Conservation (phyloP, 2,329 filamentous ascomycete genomes). For the Neophaeococcomyces mojaviensis region DNA sequence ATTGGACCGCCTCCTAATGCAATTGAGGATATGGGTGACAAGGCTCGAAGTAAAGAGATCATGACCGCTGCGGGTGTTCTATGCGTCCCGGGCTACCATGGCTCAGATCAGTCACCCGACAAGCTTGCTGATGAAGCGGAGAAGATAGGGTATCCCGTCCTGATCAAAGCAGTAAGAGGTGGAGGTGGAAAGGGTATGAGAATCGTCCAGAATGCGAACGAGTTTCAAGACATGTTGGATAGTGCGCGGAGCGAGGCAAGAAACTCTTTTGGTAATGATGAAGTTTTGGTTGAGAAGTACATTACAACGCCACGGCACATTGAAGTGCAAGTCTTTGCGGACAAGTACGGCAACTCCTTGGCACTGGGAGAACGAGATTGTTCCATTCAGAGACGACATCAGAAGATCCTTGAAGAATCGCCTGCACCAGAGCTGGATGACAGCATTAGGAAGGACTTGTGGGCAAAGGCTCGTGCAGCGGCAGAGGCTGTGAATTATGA, state of each 20-base stretch:
- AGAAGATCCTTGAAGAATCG: constrained; percentile 61
- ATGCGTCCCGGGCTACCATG: constrained; percentile 94
- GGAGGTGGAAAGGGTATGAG: constrained; percentile 64
- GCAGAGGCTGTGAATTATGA: constrained; percentile 58
- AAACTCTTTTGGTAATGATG: constrained; percentile 58
- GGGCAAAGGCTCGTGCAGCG: constrained; percentile 57
- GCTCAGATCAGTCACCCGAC: constrained; percentile 63
- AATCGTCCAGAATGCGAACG: constrained; percentile 50
- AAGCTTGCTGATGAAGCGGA: constrained; percentile 62
- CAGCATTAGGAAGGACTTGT: constrained; percentile 54
- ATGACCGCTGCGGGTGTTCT: constrained; percentile 93
- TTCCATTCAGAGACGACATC: constrained; percentile 58
- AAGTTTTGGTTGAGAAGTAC: constrained; percentile 62
- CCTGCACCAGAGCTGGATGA: constrained; percentile 56
- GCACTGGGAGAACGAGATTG: constrained; percentile 59
- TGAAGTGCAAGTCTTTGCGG: constrained; percentile 60
- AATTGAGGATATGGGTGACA: constrained; percentile 80
- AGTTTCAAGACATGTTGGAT: constrained; percentile 54
- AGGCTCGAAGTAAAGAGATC: constrained; percentile 88
- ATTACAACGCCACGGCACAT: constrained; percentile 61
- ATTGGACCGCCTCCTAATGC: constrained; percentile 81
- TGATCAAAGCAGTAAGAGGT: constrained; percentile 60
- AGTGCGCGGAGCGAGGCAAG: constrained; percentile 58
- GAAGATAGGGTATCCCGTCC: constrained; percentile 59
- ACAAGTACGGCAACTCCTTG: constrained; percentile 57